Percentiles rank a stretch among this genome's conserved stretches.
Conservation (phyloP, 441 rosid species). For the Gossypium gossypioides region DNA sequence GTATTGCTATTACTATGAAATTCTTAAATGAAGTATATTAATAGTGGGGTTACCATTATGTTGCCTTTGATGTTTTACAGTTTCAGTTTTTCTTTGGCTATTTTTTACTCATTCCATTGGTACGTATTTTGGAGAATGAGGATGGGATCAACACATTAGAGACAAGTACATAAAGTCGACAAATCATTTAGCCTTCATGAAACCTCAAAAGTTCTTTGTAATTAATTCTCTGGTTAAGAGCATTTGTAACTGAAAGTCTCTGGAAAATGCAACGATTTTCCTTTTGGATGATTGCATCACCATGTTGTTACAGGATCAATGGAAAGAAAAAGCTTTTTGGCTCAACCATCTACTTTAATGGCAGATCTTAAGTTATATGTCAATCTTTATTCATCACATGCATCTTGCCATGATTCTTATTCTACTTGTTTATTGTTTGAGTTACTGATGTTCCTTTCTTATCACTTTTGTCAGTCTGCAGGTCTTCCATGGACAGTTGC, state of each 20-base stretch:
- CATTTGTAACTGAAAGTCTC: not conserved
- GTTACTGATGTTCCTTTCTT: constrained; percentile 3
- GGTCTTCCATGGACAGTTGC: constrained; percentile 98
- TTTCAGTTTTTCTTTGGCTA: not conserved
- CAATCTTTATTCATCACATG: not conserved
- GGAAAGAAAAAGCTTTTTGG: not conserved
- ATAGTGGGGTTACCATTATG: not conserved
- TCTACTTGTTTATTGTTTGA: not conserved
- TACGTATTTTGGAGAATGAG: not conserved
- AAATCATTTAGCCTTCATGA: not conserved
- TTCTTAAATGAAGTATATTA: too few species aligned
- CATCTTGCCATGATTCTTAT: not conserved
- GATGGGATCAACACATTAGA: not conserved
- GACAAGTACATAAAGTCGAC: too few species aligned
- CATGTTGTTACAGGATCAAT: not conserved
- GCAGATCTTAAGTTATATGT: not conserved
- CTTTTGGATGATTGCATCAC: not conserved
- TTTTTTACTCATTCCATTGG: not conserved
- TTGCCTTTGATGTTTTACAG: not conserved
- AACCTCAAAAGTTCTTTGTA: not conserved
- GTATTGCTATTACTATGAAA: too few species aligned
- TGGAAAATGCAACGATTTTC: not conserved
- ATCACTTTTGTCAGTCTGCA: constrained; percentile 43
- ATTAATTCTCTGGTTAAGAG: not conserved
- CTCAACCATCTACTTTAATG: not conserved